Conservation (phyloP, 805 yeast genomes). For the Wickerhamomyces hampshirensis region DNA sequence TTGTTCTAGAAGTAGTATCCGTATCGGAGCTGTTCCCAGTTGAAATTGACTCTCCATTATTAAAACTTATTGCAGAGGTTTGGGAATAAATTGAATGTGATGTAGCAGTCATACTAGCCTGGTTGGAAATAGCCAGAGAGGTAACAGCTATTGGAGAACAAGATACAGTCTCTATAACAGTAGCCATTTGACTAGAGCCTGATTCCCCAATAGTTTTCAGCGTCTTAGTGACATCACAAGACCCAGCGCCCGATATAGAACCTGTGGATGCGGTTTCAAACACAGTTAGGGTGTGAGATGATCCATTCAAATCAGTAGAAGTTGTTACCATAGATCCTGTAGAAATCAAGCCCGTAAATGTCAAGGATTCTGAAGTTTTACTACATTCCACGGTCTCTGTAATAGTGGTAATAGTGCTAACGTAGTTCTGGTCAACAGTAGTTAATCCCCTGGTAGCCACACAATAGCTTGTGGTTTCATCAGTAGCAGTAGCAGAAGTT, state of each 20-base stretch:
- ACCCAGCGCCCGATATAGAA: constrained; percentile 11
- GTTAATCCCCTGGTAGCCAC: background rate
- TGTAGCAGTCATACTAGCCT: background rate
- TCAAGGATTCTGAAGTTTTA: background rate
- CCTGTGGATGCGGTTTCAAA: constrained; percentile 9
- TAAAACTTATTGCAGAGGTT: background rate
- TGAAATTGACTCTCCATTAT: background rate
- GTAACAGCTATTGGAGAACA: constrained; percentile 5
- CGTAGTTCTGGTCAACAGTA: background rate
- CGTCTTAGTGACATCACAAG: constrained; percentile 11
- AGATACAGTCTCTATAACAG: constrained; percentile 10
- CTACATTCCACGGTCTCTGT: background rate
- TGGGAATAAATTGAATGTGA: background rate
- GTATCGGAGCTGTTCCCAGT: constrained; percentile 1
- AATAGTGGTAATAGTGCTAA: background rate
- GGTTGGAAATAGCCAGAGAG: background rate
- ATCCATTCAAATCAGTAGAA: constrained; percentile 7
- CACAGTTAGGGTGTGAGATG: constrained; percentile 1
- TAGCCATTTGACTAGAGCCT: constrained; percentile 3
- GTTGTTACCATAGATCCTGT: constrained; percentile 2
- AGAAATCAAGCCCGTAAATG: background rate
- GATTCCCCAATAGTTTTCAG: constrained; percentile 6
- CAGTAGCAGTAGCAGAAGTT: background rate
- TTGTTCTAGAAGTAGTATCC: no score
- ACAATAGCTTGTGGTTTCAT: background rate